Percentiles rank a stretch among this genome's conserved stretches.
Evolutionary conservation across 306 rosid species (phyloP).

Genomic region (Vachellia pachyceras): DNA sequence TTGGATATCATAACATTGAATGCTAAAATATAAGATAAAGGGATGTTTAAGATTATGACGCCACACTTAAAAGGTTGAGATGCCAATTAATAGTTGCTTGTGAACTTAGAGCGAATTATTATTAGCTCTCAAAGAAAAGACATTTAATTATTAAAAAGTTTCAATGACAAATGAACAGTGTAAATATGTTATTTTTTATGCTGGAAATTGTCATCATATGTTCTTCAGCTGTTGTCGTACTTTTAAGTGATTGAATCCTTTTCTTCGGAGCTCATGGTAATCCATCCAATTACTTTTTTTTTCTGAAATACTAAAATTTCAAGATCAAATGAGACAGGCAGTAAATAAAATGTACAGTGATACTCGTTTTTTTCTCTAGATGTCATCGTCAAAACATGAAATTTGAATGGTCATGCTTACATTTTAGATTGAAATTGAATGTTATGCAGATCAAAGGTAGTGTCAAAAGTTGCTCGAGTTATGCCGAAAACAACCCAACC

Average conservation of each 20-base stretch:
- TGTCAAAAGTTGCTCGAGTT: conserved; percentile 26
- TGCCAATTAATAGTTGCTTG: too few species aligned
- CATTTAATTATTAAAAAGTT: too few species aligned
- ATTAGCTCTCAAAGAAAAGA: too few species aligned
- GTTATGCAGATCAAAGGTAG: conserved; percentile 48
- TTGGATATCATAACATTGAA: background rate
- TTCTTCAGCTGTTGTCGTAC: too few species aligned
- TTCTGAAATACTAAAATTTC: background rate
- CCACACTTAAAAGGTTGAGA: background rate
- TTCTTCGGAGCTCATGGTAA: too few species aligned
- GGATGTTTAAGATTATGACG: background rate
- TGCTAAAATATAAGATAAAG: background rate
- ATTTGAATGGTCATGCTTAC: background rate
- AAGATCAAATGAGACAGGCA: background rate
- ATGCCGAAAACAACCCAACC: conserved; percentile 21
- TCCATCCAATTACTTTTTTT: too few species aligned
- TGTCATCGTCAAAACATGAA: background rate
- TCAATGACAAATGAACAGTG: too few species aligned
- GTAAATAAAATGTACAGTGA: background rate
- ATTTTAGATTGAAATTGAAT: background rate
- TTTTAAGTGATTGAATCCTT: too few species aligned
- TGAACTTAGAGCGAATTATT: too few species aligned
- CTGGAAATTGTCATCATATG: too few species aligned
- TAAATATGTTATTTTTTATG: too few species aligned
- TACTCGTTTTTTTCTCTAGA: background rate